Percentiles rank a stretch among this genome's conserved stretches.
These are phyloP conservation scores for Phytomonas sp. DNA, from an alignment of 208 protist genomes.

Conservation along the genomic window DNA sequence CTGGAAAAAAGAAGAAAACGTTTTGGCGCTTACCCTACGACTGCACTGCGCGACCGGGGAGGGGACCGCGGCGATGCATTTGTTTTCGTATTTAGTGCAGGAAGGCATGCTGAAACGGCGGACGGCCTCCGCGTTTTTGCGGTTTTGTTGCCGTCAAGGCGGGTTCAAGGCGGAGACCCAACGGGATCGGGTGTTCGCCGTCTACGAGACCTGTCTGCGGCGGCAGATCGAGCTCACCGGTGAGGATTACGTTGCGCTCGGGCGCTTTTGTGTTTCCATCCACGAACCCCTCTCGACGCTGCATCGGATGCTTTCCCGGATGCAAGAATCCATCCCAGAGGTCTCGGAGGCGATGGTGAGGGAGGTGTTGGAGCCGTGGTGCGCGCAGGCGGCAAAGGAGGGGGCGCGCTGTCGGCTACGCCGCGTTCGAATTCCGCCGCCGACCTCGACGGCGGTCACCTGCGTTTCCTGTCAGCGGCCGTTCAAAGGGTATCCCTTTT, in stretches of 20 bases:
- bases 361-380: slow-evolving; percentile 48
- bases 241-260: slow-evolving; percentile 40
- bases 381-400: slow-evolving; percentile 3
- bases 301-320: slow-evolving; percentile 38
- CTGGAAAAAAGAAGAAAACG: slow-evolving; percentile 44
- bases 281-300: slow-evolving; percentile 36
- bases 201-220: slow-evolving; percentile 32
- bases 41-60: slow-evolving; percentile 50
- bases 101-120: slow-evolving; percentile 35
- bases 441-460: too few species aligned
- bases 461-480: slow-evolving; percentile 16
- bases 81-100: slow-evolving; percentile 51
- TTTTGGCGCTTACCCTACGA: slow-evolving; percentile 48
- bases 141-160: slow-evolving; percentile 31
- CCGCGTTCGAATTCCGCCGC: too few species aligned
- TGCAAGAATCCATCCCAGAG: slow-evolving; percentile 35
- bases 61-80: slow-evolving; percentile 26
- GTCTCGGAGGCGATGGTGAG: slow-evolving; percentile 24
- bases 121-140: slow-evolving; percentile 43
- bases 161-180: neutral
- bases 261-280: slow-evolving; percentile 30
- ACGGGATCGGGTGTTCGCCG: slow-evolving; percentile 25
- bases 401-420: neutral
- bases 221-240: slow-evolving; percentile 36
- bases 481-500: slow-evolving; percentile 42